Base-by-base conservation (phyloP, 306 rosid genomes). In the Quercus suber region DNA sequence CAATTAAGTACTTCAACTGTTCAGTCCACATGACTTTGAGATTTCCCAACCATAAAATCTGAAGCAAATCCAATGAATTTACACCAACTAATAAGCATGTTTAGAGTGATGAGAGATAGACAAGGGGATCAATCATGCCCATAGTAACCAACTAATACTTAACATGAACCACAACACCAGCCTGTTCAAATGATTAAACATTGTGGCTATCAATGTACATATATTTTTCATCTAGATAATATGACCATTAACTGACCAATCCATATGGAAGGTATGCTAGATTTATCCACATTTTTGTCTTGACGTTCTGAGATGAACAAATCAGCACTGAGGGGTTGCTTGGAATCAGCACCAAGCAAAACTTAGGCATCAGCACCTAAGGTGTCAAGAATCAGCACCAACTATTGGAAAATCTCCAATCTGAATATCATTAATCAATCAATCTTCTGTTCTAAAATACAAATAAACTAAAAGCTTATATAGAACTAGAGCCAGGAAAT, bases 121-220 rank as follows among this genome's bases (percentile, higher is more conserved):
- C 19, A 3, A 56, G 7, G 35, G 14, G 71, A 35, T 33, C 14
- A 3, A 31, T 9, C n/a, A 33, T 20, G 35, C 12, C 51, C 76
- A 33, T 13, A 12, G 49, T 20, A 21, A 31, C 31, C 28, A 55
- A 74, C 23, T 1, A 41, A 9, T 30, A 49, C 13, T 30, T 4
- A 20, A 3, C 21, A 75, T 4, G 30, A 72, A 64, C 37, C 58
- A 35, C 49, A 69, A 30, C 63, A 69, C 79, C 87, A 75, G 75
- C 68, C 55, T 45, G 37, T 53, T 73, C 35, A 1, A 43, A 81
- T 23, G 43, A 28, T 51, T 70, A 61, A 63, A 69, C 45, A 56
- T 59, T 27, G 17, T n/a, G 73, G 35, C 43, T 14, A 65, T 61
- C 52, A 31, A 25, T 35, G 19, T 4, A 67, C 43, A 13, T 9